A percentile compares a stretch with the other conserved stretches of the same genome.
Conservation (phyloP, 768 basidiomycete species). For the Tricholoma terreum region DNA sequence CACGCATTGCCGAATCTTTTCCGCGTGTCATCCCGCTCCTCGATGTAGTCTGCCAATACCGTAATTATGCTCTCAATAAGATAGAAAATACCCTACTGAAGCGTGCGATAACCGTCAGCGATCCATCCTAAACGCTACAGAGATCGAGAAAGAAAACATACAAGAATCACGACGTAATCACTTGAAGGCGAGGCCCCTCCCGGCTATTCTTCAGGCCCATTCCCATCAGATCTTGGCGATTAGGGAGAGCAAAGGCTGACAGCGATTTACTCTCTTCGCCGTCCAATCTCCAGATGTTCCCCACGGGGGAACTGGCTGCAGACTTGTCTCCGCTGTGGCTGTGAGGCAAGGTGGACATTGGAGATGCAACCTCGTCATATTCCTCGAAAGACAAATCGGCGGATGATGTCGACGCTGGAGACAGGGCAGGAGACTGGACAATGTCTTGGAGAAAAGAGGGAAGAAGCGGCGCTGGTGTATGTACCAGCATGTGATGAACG, state of each 20-base stretch:
- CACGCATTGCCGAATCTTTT: neutral
- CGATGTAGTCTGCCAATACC: neutral
- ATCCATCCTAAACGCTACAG: neutral
- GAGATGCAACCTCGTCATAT: slow-evolving; percentile 36
- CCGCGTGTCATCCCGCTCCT: neutral
- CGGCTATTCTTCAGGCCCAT: slow-evolving; percentile 37
- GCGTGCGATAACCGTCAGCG: neutral
- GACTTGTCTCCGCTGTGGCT: slow-evolving; percentile 28
- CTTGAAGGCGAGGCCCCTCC: slow-evolving; percentile 29
- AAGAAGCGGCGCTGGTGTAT: slow-evolving; percentile 53
- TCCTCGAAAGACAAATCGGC: slow-evolving; percentile 67
- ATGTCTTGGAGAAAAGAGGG: slow-evolving; percentile 78
- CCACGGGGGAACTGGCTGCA: slow-evolving; percentile 29
- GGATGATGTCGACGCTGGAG: slow-evolving; percentile 63
- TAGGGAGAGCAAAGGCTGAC: slow-evolving; percentile 46
- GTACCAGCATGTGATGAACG: slow-evolving; percentile 26
- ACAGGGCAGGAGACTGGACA: slow-evolving; percentile 63
- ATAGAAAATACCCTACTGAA: slow-evolving; percentile 6
- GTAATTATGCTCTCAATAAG: slow-evolving; percentile 7
- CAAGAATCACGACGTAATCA: slow-evolving; percentile 17
- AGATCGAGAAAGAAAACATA: neutral
- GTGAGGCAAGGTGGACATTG: slow-evolving; percentile 25
- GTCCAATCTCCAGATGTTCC: slow-evolving; percentile 71
- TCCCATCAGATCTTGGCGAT: slow-evolving; percentile 35
- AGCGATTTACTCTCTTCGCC: slow-evolving; percentile 65